These are phyloP conservation scores for Antitrichia curtipendula DNA, from an alignment of 225 moss, liverwort and hornwort genomes.

Conservation along the genomic window DNA sequence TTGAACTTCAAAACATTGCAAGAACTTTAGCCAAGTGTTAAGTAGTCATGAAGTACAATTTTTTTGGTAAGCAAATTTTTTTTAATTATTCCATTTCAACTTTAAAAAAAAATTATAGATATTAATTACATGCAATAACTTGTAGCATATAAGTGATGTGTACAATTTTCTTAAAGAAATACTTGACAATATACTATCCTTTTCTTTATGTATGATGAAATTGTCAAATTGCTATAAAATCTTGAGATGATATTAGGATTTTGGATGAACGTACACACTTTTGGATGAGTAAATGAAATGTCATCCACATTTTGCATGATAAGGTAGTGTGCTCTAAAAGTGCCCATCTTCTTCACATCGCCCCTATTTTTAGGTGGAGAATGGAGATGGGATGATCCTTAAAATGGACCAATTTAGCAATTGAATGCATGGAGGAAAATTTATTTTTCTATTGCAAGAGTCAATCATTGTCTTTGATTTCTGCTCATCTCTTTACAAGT, in stretches of 20 bases:
- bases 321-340: too few relatives aligned
- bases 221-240: neutral
- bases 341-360: too few relatives aligned
- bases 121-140: too few relatives aligned
- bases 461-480: too few relatives aligned
- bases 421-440: too few relatives aligned
- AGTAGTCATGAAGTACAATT: neutral
- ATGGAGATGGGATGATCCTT: too few relatives aligned
- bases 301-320: neutral
- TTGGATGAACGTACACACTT: neutral
- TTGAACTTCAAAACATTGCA: neutral
- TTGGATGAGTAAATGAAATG: neutral
- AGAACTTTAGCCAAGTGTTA: neutral
- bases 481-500: too few relatives aligned
- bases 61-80: neutral
- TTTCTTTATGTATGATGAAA: neutral
- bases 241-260: neutral
- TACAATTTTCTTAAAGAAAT: neutral
- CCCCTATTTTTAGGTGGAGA: too few relatives aligned
- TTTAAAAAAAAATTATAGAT: too few relatives aligned
- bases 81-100: neutral
- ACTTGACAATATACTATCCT: too few relatives aligned
- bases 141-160: fast-evolving
- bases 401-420: too few relatives aligned
- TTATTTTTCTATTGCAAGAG: too few relatives aligned